Base-by-base conservation (phyloP, 331 rosid species). In the Prunus yedoensis region DNA sequence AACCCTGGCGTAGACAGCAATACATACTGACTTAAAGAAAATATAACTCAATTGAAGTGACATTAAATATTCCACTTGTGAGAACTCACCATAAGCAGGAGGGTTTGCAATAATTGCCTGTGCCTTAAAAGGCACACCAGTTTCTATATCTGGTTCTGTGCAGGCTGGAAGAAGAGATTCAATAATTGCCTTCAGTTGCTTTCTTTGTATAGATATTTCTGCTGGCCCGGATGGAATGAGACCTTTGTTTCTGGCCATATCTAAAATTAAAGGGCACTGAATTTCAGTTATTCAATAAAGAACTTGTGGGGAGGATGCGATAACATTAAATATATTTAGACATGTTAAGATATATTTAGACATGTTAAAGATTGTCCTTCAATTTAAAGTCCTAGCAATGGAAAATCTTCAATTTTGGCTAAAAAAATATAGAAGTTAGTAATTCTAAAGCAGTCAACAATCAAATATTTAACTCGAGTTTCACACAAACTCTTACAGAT, bases 51-150 rank as follows among this genome's bases (percentile, higher is more conserved):
- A 79, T 73, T 53, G 49, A 80, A 87, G 86, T 68, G 75, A 65
- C 53, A 75, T 52, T 75, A 64, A 23, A 75, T 35, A 72, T 32
- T 79, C 49, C 53, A 59, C 73, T 57, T 54, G 72, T 66, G 72
- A 49, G 74, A 73, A 77, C 92, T 89, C 87, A 92, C 99, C 99
- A 82, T 87, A 95, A 59, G 94, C 97, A 76, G 97, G 96, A 84
- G 97, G 96, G 71, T 95, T 95, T 79, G 97, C 97, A 83, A 95
- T 92, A 80, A 95, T 92, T 71, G 99, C 96, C 82, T 92, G 99
- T 61, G 97, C 96, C 78, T 84, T 87, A 81, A 94, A 94, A 67
- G 96, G 88, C 71, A 56, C 68, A 17, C 90, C 90, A 27, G 96
- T 92, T 85, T 94, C 99, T 30, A 80, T 68, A 85, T 92, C 97